Evolutionary conservation across 129 eudicot species (phyloP), one percentile per base, ranked within the genome.

Genomic region (Kitagawia praeruptora): DNA sequence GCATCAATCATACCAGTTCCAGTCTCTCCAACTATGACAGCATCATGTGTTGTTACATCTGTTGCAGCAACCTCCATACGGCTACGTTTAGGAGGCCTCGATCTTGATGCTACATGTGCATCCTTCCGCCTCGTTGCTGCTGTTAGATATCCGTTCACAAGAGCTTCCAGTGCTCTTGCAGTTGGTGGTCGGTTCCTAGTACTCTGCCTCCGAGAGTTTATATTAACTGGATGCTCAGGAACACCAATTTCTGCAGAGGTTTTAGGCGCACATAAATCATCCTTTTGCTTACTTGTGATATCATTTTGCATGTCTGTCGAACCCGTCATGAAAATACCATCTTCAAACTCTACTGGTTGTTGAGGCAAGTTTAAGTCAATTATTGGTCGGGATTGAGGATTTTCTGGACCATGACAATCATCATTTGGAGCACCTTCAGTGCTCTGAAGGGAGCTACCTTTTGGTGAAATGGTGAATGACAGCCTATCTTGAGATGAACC

Each of bases 141-240:
- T 1, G 88, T 87, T 80, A 90, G 76, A 56, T 85, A 86, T 23
- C 98, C 98, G 40, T 89, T 82, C 31, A 88, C 98, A 25, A 93
- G 58, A 69, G 96, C 93, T 85, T 93, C 96, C 64, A 93, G 83
- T 28, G 90, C 92, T 85, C 84, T 81, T n/a, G 87, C 83, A 13
- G 98, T 90, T 23, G 89, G 96, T 16, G 92, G 92, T 77, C 93
- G 83, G 75, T 83, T 85, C 83, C 98, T 84, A 27, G 92, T 90
- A 74, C 98, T 82, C 53, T 88, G 97, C 85, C 98, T 86, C 42
- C 89, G 77, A 12, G 78, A 78, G 49, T 78, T 86, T 82, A 81
- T 54, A 40, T 61, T 81, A 66, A 83, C 80, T 70, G 87, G 86
- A 79, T 81, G 87, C 83, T 80, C 85, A 9, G 75, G 37, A 47